Conservation (phyloP, 2,329 filamentous ascomycete species). For the Fusarium agapanthi region DNA sequence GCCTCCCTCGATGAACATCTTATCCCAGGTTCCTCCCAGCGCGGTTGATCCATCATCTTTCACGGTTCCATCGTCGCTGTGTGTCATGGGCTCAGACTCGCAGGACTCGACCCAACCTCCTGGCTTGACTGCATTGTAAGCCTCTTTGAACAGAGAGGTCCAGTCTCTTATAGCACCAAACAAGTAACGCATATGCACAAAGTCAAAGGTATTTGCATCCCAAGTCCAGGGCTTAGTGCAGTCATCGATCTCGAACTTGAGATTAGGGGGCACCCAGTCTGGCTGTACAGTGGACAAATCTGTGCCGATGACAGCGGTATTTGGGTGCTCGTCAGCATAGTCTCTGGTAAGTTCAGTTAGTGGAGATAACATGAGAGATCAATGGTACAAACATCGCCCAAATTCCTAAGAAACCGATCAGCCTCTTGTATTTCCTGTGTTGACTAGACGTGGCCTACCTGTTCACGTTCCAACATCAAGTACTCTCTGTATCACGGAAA, state of each 20-base stretch:
- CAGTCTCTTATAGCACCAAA: conserved; percentile 10
- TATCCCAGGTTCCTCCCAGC: conserved; percentile 7
- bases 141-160: conserved; percentile 2
- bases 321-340: conserved; percentile 12
- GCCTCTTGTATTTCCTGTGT: background rate
- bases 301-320: conserved; percentile 2
- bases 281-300: conserved; percentile 14
- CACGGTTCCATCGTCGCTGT: conserved; percentile 12
- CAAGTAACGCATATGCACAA: conserved; percentile 15
- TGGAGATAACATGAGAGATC: rapidly evolving
- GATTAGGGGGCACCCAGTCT: conserved; percentile 7
- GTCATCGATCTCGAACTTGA: conserved; percentile 16
- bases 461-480: conserved; percentile 11
- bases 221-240: conserved; percentile 9
- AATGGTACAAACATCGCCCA: conserved; percentile 9
- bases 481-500: background rate
- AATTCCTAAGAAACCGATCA: background rate
- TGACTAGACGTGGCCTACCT: background rate
- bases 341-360: background rate
- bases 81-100: conserved; percentile 3
- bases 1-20: conserved; percentile 6
- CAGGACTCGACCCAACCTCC: conserved; percentile 15
- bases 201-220: conserved; percentile 5
- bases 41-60: background rate
- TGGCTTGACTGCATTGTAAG: background rate